These are phyloP conservation scores for Diaporthe vexans DNA, from an alignment of 2,329 filamentous ascomycete genomes.

Conservation along the genomic window DNA sequence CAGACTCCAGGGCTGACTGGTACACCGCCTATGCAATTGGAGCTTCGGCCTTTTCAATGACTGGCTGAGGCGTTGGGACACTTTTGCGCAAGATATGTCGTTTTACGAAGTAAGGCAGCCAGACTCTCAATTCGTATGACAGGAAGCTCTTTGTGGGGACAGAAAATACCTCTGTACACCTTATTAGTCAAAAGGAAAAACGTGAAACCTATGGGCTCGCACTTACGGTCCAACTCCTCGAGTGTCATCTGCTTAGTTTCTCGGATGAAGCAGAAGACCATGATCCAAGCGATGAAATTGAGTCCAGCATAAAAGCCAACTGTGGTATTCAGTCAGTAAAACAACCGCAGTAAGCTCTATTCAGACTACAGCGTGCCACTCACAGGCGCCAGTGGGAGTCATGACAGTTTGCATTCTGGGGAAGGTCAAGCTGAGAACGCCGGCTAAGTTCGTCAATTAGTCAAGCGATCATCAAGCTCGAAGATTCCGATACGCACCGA, in stretches of 20 bases:
- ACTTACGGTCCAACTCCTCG: constrained; percentile 66
- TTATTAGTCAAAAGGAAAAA: no score
- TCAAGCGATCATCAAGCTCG: neutral
- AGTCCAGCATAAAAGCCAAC: constrained; percentile 69
- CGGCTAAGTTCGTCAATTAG: constrained; percentile 37
- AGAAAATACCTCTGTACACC: constrained; percentile 50
- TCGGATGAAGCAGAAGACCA: constrained; percentile 70
- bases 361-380: constrained; percentile 32
- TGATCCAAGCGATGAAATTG: constrained; percentile 66
- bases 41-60: no score
- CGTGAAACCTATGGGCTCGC: no score
- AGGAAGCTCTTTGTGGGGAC: constrained; percentile 51
- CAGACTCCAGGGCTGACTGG: no score
- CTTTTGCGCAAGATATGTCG: constrained; percentile 52
- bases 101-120: constrained; percentile 56
- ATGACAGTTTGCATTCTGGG: constrained; percentile 50
- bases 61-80: no score
- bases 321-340: constrained; percentile 52
- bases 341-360: neutral
- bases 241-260: constrained; percentile 72
- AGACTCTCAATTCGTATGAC: constrained; percentile 50
- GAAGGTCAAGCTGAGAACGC: constrained; percentile 46
- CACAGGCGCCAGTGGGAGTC: constrained; percentile 51
- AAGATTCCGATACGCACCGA: neutral
- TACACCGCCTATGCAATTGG: no score